phyloP scores from a whole-genome alignment of 805 yeast species.

The Hanseniaspora clermontiae region DNA sequence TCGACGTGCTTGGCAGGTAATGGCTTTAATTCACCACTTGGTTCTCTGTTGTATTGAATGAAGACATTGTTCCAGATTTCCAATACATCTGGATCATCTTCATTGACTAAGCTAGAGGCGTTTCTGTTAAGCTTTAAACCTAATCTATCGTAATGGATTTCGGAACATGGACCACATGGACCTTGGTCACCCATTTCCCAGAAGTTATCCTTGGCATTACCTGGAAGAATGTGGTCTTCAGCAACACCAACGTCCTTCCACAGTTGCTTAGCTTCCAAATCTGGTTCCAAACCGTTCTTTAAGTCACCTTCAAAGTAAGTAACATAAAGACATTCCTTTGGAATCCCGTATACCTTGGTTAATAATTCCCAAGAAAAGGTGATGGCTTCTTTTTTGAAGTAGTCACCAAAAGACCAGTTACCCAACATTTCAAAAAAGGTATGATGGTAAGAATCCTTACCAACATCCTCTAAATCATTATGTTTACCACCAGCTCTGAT shows the following conservation, averaged over 20 bases:
- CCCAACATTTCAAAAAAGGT: slow-evolving; percentile 99
- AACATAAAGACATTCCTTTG: slow-evolving; percentile 72
- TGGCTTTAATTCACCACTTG: slow-evolving; percentile 63
- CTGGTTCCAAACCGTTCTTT: slow-evolving; percentile 73
- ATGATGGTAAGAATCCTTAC: slow-evolving; percentile 94
- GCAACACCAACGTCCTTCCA: slow-evolving; percentile 84
- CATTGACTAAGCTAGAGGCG: slow-evolving; percentile 78
- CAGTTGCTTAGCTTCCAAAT: slow-evolving; percentile 76
- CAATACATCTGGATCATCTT: slow-evolving; percentile 94
- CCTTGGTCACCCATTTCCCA: slow-evolving; percentile 99
- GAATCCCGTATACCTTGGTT: slow-evolving; percentile 71
- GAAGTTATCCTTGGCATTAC: slow-evolving; percentile 80
- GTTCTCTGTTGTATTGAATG: slow-evolving; percentile 91
- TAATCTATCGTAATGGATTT: slow-evolving; percentile 92
- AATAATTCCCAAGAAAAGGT: slow-evolving; percentile 81
- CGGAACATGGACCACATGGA: slow-evolving; percentile 99
- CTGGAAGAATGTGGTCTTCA: slow-evolving; percentile 87
- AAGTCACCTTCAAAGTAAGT: slow-evolving; percentile 94
- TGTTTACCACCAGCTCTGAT: slow-evolving; percentile 99
- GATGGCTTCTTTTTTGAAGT: slow-evolving; percentile 90
- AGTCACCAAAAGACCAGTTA: slow-evolving; percentile 99
- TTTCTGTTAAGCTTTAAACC: slow-evolving; percentile 69
- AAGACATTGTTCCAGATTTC: slow-evolving; percentile 98
- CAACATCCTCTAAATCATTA: slow-evolving; percentile 95
- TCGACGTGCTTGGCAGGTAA: slow-evolving; percentile 93